Percentiles rank a stretch among this genome's conserved stretches.
Conservation (phyloP, 495 filamentous ascomycete species). For the Zalerion maritima region DNA sequence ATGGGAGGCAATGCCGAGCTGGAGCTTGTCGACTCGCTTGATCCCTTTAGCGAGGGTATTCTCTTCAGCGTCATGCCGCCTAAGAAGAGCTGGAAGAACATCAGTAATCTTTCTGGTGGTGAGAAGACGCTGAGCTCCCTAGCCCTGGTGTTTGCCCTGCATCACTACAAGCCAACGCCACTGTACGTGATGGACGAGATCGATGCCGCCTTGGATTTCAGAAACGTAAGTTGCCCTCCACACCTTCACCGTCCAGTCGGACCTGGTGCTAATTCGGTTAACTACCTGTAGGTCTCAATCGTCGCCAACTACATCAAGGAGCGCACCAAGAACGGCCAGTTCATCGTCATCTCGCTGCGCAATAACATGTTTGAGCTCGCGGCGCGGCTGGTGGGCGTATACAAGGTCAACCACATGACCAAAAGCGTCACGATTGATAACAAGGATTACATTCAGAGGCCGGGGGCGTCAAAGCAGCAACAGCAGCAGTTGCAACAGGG, state of each 20-base stretch:
- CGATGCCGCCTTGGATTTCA: slow-evolving; percentile 92
- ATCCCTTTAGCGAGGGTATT: slow-evolving; percentile 95
- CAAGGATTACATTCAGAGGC: slow-evolving; percentile 51
- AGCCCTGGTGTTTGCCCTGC: slow-evolving; percentile 89
- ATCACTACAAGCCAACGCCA: slow-evolving; percentile 96
- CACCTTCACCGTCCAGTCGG: background rate
- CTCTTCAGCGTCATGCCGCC: slow-evolving; percentile 96
- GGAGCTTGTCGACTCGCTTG: slow-evolving; percentile 86
- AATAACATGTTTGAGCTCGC: slow-evolving; percentile 99
- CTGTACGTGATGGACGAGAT: slow-evolving; percentile 99
- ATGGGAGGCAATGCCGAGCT: slow-evolving; percentile 98
- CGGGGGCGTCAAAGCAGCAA: slow-evolving; percentile 1
- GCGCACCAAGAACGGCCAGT: slow-evolving; percentile 96
- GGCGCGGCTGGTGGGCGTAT: slow-evolving; percentile 82
- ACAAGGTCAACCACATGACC: slow-evolving; percentile 99
- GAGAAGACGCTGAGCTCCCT: slow-evolving; percentile 94
- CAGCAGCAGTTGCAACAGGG: too few species aligned
- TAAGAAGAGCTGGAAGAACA: slow-evolving; percentile 99
- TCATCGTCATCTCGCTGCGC: slow-evolving; percentile 92
- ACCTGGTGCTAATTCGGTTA: background rate
- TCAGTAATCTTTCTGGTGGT: slow-evolving; percentile 82
- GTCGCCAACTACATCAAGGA: slow-evolving; percentile 98
- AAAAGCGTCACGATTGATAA: slow-evolving; percentile 96
- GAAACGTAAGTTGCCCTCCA: slow-evolving; percentile 60
- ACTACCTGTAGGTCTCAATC: slow-evolving; percentile 63